These are phyloP conservation scores for Purpureocillium lavendulum DNA, from an alignment of 2,329 filamentous ascomycete genomes.

Conservation along the genomic window DNA sequence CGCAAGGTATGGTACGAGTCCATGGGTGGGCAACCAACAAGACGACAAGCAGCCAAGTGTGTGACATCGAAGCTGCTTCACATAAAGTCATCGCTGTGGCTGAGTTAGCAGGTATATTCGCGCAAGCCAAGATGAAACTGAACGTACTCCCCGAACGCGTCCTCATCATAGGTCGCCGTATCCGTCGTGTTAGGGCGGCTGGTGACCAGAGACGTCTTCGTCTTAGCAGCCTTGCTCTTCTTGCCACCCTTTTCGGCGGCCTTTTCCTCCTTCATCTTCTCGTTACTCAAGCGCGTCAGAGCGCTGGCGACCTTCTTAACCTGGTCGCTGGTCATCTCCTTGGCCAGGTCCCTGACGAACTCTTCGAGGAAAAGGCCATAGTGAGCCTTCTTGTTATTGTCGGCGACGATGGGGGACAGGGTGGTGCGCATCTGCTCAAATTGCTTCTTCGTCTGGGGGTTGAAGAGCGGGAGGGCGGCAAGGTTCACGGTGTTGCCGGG, in stretches of 20 bases:
- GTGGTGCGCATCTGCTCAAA: slow-evolving; percentile 73
- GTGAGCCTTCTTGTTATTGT: slow-evolving; percentile 78
- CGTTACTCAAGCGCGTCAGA: slow-evolving; percentile 85
- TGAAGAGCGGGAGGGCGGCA: slow-evolving; percentile 72
- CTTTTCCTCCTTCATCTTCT: slow-evolving; percentile 99
- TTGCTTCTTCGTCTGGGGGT: slow-evolving; percentile 77
- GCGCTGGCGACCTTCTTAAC: slow-evolving; percentile 92
- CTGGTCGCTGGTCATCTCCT: slow-evolving; percentile 83
- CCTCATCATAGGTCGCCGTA: slow-evolving; percentile 70
- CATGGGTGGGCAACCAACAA: neutral
- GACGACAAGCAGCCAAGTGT: neutral
- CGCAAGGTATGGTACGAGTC: too few species aligned
- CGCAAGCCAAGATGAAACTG: neutral
- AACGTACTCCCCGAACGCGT: slow-evolving; percentile 74
- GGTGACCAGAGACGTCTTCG: slow-evolving; percentile 75
- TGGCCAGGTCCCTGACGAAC: slow-evolving; percentile 77
- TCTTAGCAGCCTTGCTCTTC: slow-evolving; percentile 96
- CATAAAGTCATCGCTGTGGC: slow-evolving; percentile 61
- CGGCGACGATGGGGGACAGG: slow-evolving; percentile 67
- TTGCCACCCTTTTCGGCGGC: slow-evolving; percentile 86
- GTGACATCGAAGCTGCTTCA: slow-evolving; percentile 32
- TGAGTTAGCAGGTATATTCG: neutral
- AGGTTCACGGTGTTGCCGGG: slow-evolving; percentile 77
- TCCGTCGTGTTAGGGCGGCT: slow-evolving; percentile 56
- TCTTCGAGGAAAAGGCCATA: slow-evolving; percentile 88